Conservation (phyloP, 768 basidiomycete species). For the Boletus rufocinnamomeus region DNA sequence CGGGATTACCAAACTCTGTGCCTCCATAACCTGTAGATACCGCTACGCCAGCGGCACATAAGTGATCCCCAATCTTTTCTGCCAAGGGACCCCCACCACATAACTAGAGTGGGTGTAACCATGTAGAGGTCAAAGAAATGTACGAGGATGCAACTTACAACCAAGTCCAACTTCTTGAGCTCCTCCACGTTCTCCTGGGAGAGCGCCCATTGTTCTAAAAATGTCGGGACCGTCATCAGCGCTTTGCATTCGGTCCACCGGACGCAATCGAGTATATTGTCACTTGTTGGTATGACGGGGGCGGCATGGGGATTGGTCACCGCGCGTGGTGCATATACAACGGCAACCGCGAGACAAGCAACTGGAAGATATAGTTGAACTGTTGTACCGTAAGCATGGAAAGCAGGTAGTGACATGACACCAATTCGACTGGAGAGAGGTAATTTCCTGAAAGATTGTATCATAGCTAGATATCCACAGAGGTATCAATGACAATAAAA, state of each 20-base stretch:
- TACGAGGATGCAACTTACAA: conserved; percentile 17
- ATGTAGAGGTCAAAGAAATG: neutral
- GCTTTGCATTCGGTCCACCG: conserved; percentile 7
- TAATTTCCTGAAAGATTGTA: neutral
- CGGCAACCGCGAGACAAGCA: conserved; percentile 26
- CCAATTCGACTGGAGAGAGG: conserved; percentile 23
- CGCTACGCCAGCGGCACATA: conserved; percentile 21
- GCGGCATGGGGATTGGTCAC: neutral
- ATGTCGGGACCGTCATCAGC: conserved; percentile 22
- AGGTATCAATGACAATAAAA: neutral
- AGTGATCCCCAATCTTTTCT: conserved; percentile 13
- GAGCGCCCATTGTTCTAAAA: conserved; percentile 18
- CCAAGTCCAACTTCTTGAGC: conserved; percentile 18
- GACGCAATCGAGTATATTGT: conserved; percentile 22
- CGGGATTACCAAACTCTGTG: conserved; percentile 22
- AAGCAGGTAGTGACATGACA: conserved; percentile 39
- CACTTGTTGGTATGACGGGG: conserved; percentile 24
- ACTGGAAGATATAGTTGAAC: conserved; percentile 36
- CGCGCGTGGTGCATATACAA: conserved; percentile 37
- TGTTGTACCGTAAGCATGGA: conserved; percentile 39
- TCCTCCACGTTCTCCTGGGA: conserved; percentile 17
- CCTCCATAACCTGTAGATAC: conserved; percentile 21
- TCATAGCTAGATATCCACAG: neutral
- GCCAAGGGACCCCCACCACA: conserved; percentile 20
- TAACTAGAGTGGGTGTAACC: neutral